Evolutionary conservation across 1,284 basidiomycete genomes (phyloP).

Genomic region (Ganoderma meredithae): DNA sequence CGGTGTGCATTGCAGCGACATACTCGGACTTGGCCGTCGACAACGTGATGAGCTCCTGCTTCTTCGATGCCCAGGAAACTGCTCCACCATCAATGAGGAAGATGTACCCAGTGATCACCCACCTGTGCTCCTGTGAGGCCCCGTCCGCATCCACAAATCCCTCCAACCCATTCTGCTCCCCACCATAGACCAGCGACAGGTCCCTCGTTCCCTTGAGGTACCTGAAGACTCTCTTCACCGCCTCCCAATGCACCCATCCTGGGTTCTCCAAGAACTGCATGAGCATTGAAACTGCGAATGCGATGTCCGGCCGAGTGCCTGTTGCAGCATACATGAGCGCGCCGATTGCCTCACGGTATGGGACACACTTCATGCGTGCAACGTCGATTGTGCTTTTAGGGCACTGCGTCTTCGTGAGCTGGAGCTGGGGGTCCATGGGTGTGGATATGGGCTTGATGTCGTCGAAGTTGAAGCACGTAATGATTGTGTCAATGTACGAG

Average conservation of each 20-base stretch:
- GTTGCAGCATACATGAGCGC: conserved; percentile 24
- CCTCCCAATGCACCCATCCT: too few species aligned
- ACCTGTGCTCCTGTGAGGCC: conserved; percentile 28
- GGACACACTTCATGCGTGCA: conserved; percentile 18
- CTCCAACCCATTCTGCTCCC: neutral
- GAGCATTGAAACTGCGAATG: conserved; percentile 16
- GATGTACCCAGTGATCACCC: conserved; percentile 41
- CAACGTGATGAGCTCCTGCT: conserved; percentile 38
- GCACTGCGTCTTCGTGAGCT: conserved; percentile 28
- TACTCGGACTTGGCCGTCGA: conserved; percentile 20
- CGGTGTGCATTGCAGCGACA: conserved; percentile 37
- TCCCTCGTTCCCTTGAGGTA: conserved; percentile 26
- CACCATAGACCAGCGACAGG: conserved; percentile 9
- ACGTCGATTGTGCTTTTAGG: conserved; percentile 11
- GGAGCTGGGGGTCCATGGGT: conserved; percentile 30
- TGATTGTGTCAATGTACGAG: conserved; percentile 35
- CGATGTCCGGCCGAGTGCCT: conserved; percentile 26
- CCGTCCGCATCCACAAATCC: conserved; percentile 24
- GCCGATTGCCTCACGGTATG: conserved; percentile 18
- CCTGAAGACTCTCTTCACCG: conserved; percentile 16
- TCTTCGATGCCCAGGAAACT: conserved; percentile 43
- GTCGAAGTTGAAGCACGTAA: conserved; percentile 36
- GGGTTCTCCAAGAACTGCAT: conserved; percentile 8
- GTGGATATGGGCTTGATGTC: conserved; percentile 37
- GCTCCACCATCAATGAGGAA: conserved; percentile 38